Evolutionary conservation across 306 rosid species (phyloP).

Genomic region (Glycyrrhiza uralensis): DNA sequence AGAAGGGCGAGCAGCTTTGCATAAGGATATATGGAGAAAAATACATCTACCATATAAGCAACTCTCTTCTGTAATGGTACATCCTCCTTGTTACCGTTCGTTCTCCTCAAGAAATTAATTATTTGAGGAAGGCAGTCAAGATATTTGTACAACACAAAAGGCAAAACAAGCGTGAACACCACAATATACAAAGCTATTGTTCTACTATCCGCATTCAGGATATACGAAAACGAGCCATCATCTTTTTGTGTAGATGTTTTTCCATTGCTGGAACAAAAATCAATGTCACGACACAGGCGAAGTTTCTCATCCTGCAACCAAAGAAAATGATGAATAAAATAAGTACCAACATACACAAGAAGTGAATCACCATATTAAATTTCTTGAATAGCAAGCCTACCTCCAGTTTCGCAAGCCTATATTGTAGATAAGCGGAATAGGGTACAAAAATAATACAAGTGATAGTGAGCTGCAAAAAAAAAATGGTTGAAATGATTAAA

Average conservation of each 20-base stretch:
- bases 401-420: constrained; percentile 59
- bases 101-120: constrained; percentile 50
- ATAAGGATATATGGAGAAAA: constrained; percentile 90
- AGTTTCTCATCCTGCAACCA: constrained; percentile 58
- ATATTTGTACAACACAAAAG: constrained; percentile 71
- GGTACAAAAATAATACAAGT: constrained; percentile 51
- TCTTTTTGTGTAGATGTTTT: constrained; percentile 21
- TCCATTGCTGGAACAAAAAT: constrained; percentile 24
- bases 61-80: constrained; percentile 87
- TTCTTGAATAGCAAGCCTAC: constrained; percentile 31
- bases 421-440: constrained; percentile 49
- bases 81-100: constrained; percentile 62
- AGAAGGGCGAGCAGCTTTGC: constrained; percentile 97
- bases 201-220: constrained; percentile 53
- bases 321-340: neutral
- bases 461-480: constrained; percentile 56
- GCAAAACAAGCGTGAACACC: constrained; percentile 53
- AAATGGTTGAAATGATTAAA: neutral
- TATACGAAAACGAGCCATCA: constrained; percentile 19
- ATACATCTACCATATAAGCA: constrained; percentile 88
- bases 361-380: neutral
- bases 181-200: constrained; percentile 66
- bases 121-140: constrained; percentile 70
- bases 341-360: neutral
- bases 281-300: constrained; percentile 33